phyloP scores from a whole-genome alignment of 1,139 yeast species.

The Pichia sp. region DNA sequence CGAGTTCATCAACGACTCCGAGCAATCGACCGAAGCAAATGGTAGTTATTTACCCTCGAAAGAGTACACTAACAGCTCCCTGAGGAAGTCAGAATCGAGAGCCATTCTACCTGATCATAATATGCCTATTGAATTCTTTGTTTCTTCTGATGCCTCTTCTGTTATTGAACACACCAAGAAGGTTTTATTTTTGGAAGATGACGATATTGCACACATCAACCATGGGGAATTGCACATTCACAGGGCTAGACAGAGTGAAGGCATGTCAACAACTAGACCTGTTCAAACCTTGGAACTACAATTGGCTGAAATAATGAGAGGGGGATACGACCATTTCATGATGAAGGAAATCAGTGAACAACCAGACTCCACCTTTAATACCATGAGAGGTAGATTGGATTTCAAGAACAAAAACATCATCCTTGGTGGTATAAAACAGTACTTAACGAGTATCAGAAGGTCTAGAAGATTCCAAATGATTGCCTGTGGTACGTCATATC shows the following conservation, averaged over 20 bases:
- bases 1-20: slow-evolving; percentile 72
- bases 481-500: slow-evolving; percentile 99
- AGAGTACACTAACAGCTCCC: slow-evolving; percentile 18
- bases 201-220: slow-evolving; percentile 96
- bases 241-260: slow-evolving; percentile 87
- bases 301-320: slow-evolving; percentile 97
- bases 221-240: slow-evolving; percentile 98
- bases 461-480: slow-evolving; percentile 96
- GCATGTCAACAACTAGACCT: slow-evolving; percentile 88
- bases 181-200: slow-evolving; percentile 94
- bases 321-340: slow-evolving; percentile 94
- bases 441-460: slow-evolving; percentile 84
- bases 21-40: slow-evolving; percentile 9
- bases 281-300: slow-evolving; percentile 97
- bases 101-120: slow-evolving; percentile 32
- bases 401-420: slow-evolving; percentile 73
- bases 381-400: slow-evolving; percentile 99
- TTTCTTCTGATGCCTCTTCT: slow-evolving; percentile 98
- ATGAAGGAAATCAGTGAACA: slow-evolving; percentile 98
- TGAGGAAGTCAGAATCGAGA: slow-evolving; percentile 33
- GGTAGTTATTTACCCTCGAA: slow-evolving; percentile 15
- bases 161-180: slow-evolving; percentile 96
- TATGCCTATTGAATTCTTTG: slow-evolving; percentile 84
- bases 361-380: slow-evolving; percentile 95
- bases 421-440: slow-evolving; percentile 85